A percentile compares a stretch with the other conserved stretches of the same genome.
These are phyloP conservation scores for Triticum aestivum DNA, from an alignment of 176 grass and related monocot genomes.

Conservation along the genomic window DNA sequence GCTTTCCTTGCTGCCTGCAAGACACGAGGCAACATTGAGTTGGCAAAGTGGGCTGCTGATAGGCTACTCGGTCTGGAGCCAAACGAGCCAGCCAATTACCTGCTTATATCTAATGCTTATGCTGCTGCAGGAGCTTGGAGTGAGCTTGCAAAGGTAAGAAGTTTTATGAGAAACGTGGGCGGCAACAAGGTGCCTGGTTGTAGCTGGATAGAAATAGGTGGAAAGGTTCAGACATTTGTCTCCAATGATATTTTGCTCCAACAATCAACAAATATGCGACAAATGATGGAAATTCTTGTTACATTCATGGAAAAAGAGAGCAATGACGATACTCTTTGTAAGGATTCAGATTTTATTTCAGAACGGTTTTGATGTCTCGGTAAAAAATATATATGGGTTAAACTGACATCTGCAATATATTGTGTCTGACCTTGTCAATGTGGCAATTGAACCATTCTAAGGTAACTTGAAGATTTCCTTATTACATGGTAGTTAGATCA, in stretches of 20 bases:
- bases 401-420: not conserved
- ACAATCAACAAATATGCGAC: conserved; percentile 27
- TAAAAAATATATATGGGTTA: not conserved
- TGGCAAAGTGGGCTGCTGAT: conserved; percentile 64
- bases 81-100: conserved; percentile 60
- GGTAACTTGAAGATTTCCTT: not conserved
- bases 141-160: conserved; percentile 44
- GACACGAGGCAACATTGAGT: conserved; percentile 43
- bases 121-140: conserved; percentile 52
- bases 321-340: not conserved
- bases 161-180: conserved; percentile 48
- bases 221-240: conserved; percentile 54
- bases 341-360: not conserved
- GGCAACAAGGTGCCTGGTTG: conserved; percentile 57
- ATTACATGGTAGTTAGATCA: not conserved
- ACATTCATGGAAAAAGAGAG: not conserved
- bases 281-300: conserved; percentile 49
- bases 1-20: conserved; percentile 74
- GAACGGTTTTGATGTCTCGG: not conserved
- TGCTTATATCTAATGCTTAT: conserved; percentile 68
- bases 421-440: not conserved
- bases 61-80: conserved; percentile 64
- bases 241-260: conserved; percentile 50
- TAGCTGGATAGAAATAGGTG: conserved; percentile 71
- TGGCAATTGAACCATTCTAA: not conserved